A percentile compares a stretch with the other conserved stretches of the same genome.
phyloP scores from a whole-genome alignment of 2,329 filamentous ascomycete species.

The Colletotrichum coccodes region DNA sequence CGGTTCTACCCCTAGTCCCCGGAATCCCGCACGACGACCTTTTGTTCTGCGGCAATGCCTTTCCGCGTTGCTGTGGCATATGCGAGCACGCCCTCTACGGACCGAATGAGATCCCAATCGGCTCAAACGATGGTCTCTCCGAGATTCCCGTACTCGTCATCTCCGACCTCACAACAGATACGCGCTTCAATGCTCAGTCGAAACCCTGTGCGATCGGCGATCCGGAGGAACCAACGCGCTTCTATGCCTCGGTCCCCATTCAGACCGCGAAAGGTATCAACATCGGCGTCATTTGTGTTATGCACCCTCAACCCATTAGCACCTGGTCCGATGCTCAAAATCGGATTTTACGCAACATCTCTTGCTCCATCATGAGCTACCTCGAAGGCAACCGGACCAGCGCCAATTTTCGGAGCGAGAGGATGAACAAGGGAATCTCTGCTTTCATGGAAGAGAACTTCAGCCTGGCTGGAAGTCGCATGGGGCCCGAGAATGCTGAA shows the following conservation, averaged over 20 bases:
- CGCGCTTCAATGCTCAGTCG: conserved; percentile 37
- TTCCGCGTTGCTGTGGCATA: conserved; percentile 40
- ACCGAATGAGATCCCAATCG: neutral
- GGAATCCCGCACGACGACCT: conserved; percentile 24
- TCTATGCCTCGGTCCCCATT: conserved; percentile 53
- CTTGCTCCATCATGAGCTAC: conserved; percentile 48
- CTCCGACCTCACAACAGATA: conserved; percentile 44
- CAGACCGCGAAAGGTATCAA: conserved; percentile 49
- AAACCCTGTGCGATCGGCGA: neutral
- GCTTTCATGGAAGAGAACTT: conserved; percentile 45
- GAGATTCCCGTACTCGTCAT: conserved; percentile 46
- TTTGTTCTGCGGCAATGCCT: conserved; percentile 43
- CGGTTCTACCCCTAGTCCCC: neutral
- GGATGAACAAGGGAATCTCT: conserved; percentile 47
- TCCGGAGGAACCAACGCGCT: conserved; percentile 33
- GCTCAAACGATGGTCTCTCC: neutral
- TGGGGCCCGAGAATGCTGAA: neutral
- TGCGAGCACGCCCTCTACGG: conserved; percentile 41
- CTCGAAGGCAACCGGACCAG: conserved; percentile 36
- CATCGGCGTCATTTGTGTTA: conserved; percentile 51
- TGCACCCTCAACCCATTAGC: neutral
- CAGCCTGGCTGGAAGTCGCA: conserved; percentile 25
- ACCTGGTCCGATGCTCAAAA: conserved; percentile 40
- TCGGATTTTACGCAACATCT: conserved; percentile 40
- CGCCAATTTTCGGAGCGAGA: conserved; percentile 36